Percentiles rank a stretch among this genome's conserved stretches.
phyloP scores from a whole-genome alignment of 768 basidiomycete species.

The Psilocybe cubensis region DNA sequence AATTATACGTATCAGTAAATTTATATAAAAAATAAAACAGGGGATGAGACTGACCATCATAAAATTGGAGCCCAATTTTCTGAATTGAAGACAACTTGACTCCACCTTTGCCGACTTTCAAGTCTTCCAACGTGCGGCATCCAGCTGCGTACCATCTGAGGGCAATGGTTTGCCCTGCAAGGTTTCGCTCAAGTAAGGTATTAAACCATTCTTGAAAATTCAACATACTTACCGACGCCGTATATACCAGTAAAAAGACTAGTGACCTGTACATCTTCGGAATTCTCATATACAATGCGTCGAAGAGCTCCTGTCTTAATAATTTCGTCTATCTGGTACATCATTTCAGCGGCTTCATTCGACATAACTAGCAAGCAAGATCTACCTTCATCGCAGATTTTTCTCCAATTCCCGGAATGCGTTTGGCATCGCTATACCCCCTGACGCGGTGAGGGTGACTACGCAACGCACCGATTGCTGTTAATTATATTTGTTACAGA shows the following conservation, averaged over 20 bases:
- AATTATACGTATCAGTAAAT: not conserved
- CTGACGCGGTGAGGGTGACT: slow-evolving; percentile 61
- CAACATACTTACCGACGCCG: slow-evolving; percentile 71
- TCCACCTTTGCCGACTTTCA: slow-evolving; percentile 60
- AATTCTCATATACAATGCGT: slow-evolving; percentile 69
- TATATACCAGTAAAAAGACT: slow-evolving; percentile 80
- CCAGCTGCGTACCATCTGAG: slow-evolving; percentile 77
- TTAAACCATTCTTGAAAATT: not conserved
- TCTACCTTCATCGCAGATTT: slow-evolving; percentile 76
- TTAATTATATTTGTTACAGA: not conserved
- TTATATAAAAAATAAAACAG: not conserved
- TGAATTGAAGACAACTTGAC: slow-evolving; percentile 63
- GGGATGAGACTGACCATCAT: slow-evolving; percentile 58
- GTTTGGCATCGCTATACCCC: slow-evolving; percentile 59
- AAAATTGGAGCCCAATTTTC: slow-evolving; percentile 68
- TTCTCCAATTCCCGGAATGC: slow-evolving; percentile 65
- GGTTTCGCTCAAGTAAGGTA: not conserved
- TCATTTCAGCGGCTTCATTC: no score
- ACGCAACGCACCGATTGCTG: slow-evolving; percentile 64
- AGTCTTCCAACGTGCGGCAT: slow-evolving; percentile 78
- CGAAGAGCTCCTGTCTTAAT: slow-evolving; percentile 71
- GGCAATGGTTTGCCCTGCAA: slow-evolving; percentile 64
- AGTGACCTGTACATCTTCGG: slow-evolving; percentile 60
- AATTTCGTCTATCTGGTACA: slow-evolving; percentile 72
- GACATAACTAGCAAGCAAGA: not conserved